These are phyloP conservation scores for Poterioochromonas sp. DNA, from an alignment of 352 stramenopile species.

Conservation along the genomic window DNA sequence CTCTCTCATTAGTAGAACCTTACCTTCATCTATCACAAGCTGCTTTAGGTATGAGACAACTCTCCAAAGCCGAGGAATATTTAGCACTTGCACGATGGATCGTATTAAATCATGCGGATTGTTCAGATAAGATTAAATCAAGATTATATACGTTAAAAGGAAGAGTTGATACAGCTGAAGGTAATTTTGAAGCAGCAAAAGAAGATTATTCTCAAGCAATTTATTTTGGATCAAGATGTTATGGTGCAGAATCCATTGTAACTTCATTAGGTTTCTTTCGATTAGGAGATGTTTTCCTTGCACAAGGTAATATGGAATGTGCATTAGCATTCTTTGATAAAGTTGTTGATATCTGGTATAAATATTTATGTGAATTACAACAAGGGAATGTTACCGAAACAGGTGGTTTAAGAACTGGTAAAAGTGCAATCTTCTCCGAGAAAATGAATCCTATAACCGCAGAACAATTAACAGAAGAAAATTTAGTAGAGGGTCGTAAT, in stretches of 20 bases:
- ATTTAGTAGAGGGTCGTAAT: slow-evolving; percentile 37
- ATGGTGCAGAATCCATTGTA: slow-evolving; percentile 53
- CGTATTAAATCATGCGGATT: slow-evolving; percentile 52
- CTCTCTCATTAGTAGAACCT: slow-evolving; percentile 51
- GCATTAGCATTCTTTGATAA: slow-evolving; percentile 53
- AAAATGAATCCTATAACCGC: not conserved
- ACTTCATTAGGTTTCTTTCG: slow-evolving; percentile 54
- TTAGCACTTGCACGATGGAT: slow-evolving; percentile 54
- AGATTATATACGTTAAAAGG: slow-evolving; percentile 56
- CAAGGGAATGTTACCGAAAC: not conserved
- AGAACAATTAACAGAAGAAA: slow-evolving; percentile 34
- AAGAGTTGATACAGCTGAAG: slow-evolving; percentile 54
- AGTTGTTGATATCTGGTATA: slow-evolving; percentile 61
- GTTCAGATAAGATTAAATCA: slow-evolving; percentile 45
- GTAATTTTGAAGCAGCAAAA: slow-evolving; percentile 50
- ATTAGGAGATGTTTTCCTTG: slow-evolving; percentile 55
- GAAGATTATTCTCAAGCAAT: slow-evolving; percentile 52
- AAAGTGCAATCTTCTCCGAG: not conserved
- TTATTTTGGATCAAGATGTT: slow-evolving; percentile 51
- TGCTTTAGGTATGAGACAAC: slow-evolving; percentile 48
- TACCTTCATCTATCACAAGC: slow-evolving; percentile 55
- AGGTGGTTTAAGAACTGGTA: not conserved
- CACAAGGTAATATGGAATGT: slow-evolving; percentile 49
- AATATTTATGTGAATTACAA: slow-evolving; percentile 48
- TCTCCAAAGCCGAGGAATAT: slow-evolving; percentile 51